Evolutionary conservation across 208 protist species (phyloP), one percentile per base, ranked within the genome.

Genomic region (Angomonas desouzai): DNA sequence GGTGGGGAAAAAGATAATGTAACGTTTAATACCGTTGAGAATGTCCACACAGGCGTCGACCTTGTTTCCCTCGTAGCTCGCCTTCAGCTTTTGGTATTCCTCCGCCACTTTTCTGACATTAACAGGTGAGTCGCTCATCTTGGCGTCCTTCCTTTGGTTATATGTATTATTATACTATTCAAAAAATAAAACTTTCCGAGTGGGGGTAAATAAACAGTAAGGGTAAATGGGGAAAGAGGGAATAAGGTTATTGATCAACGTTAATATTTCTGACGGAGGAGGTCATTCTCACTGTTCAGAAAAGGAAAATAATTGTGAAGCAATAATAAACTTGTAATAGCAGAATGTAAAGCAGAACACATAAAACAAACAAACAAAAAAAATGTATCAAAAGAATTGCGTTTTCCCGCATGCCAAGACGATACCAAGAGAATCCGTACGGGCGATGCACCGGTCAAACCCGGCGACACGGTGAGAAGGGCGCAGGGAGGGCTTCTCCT

Each of bases 1-100:
- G 11, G 87, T 95, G 6, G 92, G 92, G 20, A 97, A 76, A n/a
- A 86, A 25, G 56, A 95, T 94, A 32, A 97, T 77, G 55, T 76
- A 75, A n/a, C 62, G 64, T 73, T 94, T 95, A 33, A 97, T 67
- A 20, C 59, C 68, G 2, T 65, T 68, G 18, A 97, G 73, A 16
- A 94, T 32, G 0, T 63, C 23, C 45, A 74, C 66, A 65, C 83
- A 92, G 32, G 65, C 68, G 10, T 74, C 38, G 45, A 84, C 68
- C 38, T 93, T 73, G 34, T 85, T 82, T 0, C 43, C 59, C 25
- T 87, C 79, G 60, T 91, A 96, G 0, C 76, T 83, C 3, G 70
- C 64, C 72, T 96, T 96, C 25, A 96, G 77, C 55, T 79, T 80
- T 62, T 84, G 75, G 18, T 88, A 72, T 13, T 88, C 76, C 64